A percentile compares a stretch with the other conserved stretches of the same genome.
phyloP scores from a whole-genome alignment of 768 basidiomycete genomes.

The Rhizopogon roseolus region DNA sequence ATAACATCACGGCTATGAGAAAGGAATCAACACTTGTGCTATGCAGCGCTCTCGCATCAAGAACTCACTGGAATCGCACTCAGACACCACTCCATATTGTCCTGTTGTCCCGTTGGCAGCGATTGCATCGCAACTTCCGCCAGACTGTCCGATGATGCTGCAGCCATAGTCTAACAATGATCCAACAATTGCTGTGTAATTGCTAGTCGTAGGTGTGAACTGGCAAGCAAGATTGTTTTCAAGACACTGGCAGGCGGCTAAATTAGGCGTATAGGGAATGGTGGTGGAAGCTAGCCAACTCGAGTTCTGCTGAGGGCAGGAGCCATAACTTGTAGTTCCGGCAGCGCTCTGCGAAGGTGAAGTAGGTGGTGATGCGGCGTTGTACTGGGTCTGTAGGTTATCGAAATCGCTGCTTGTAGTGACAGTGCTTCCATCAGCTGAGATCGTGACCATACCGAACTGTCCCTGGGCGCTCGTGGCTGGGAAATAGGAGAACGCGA shows the following conservation, averaged over 20 bases:
- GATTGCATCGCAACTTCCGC: slow-evolving; percentile 64
- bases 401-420: slow-evolving; percentile 65
- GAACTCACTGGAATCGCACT: slow-evolving; percentile 72
- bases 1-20: slow-evolving; percentile 64
- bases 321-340: slow-evolving; percentile 40
- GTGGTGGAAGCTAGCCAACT: slow-evolving; percentile 60
- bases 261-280: slow-evolving; percentile 82
- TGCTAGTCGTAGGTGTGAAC: slow-evolving; percentile 60
- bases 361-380: slow-evolving; percentile 51
- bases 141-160: slow-evolving; percentile 51
- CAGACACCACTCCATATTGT: slow-evolving; percentile 69
- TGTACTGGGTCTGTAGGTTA: slow-evolving; percentile 60
- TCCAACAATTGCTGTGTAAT: slow-evolving; percentile 58
- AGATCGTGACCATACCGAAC: slow-evolving; percentile 85
- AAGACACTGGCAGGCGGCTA: slow-evolving; percentile 75
- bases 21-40: slow-evolving; percentile 1
- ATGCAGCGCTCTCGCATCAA: neutral
- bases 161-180: slow-evolving; percentile 65
- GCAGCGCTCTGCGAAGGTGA: slow-evolving; percentile 56
- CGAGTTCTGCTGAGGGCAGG: slow-evolving; percentile 62
- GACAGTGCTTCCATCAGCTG: slow-evolving; percentile 59
- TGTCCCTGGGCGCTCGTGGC: slow-evolving; percentile 65
- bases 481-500: slow-evolving; percentile 90
- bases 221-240: slow-evolving; percentile 63
- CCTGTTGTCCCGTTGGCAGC: slow-evolving; percentile 70